These are phyloP conservation scores for Ceratocystis diversiconidia DNA, from an alignment of 2,329 filamentous ascomycete genomes.

Conservation along the genomic window DNA sequence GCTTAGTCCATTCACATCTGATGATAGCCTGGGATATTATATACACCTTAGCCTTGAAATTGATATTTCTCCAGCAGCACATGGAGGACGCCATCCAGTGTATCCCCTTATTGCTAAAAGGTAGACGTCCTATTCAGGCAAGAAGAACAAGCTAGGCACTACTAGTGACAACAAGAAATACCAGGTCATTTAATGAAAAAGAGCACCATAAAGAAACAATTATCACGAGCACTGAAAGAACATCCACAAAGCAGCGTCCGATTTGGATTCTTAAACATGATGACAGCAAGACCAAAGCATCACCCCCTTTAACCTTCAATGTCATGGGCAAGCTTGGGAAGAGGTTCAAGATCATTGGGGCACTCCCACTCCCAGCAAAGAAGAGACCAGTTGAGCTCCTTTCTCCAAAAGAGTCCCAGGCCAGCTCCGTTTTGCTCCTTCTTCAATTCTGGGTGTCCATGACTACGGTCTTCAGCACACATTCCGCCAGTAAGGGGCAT, in stretches of 20 bases:
- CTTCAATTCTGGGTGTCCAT: conserved; percentile 29
- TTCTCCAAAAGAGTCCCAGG: conserved; percentile 56
- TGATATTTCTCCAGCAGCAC: background rate
- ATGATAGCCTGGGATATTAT: background rate
- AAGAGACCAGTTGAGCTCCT: conserved; percentile 76
- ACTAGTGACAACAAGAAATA: background rate
- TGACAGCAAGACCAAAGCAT: background rate
- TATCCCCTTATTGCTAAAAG: background rate
- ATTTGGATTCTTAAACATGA: background rate
- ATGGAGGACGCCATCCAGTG: background rate
- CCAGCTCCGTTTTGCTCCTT: conserved; percentile 39
- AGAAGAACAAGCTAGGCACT: background rate
- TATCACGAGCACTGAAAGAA: no score
- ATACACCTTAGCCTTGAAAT: background rate
- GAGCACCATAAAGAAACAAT: background rate
- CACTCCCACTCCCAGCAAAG: conserved; percentile 64
- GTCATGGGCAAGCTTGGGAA: conserved; percentile 20
- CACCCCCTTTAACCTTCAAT: conserved; percentile 19
- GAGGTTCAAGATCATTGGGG: conserved; percentile 26
- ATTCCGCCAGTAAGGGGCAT: conserved; percentile 74
- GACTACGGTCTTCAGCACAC: conserved; percentile 55
- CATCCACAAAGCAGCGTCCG: background rate
- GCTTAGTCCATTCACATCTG: background rate
- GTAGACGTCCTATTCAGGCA: background rate
- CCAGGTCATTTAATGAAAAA: background rate